Conservation (phyloP, 2,329 filamentous ascomycete genomes). For the Pestalotiopsis sp. region DNA sequence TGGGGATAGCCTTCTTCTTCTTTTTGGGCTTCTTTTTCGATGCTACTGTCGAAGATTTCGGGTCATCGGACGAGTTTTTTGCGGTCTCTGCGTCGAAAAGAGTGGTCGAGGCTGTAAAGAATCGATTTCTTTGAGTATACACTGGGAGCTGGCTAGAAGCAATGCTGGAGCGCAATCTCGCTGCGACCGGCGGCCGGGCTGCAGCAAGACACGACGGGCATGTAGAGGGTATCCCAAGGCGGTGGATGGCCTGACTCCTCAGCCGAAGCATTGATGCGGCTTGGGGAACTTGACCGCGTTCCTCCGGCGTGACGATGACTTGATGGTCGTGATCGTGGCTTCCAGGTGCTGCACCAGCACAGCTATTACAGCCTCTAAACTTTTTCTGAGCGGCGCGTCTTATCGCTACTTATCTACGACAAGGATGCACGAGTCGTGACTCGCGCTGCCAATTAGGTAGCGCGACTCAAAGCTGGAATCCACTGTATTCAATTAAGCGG, state of each 20-base stretch:
- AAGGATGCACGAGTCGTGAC: not conserved
- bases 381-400: conserved; percentile 12
- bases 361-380: conserved; percentile 1
- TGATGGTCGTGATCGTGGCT: not conserved
- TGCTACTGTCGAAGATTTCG: not conserved
- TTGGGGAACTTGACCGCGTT: conserved; percentile 4
- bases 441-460: not conserved
- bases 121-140: not conserved
- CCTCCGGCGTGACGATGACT: not conserved
- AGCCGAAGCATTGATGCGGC: conserved; percentile 35
- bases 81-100: not conserved
- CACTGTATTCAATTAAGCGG: not conserved
- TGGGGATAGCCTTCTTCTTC: conserved; percentile 16
- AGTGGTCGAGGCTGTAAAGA: not conserved
- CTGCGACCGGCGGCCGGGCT: conserved; percentile 1
- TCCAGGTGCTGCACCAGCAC: not conserved
- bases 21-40: conserved; percentile 12
- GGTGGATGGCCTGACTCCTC: conserved; percentile 26
- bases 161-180: not conserved
- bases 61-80: not conserved
- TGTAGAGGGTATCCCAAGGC: conserved; percentile 27
- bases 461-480: not conserved
- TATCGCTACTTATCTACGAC: not conserved
- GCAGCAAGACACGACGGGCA: conserved; percentile 28
- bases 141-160: not conserved